phyloP scores from a whole-genome alignment of 148 eudicot genomes.

The Pouteria glomerata region DNA sequence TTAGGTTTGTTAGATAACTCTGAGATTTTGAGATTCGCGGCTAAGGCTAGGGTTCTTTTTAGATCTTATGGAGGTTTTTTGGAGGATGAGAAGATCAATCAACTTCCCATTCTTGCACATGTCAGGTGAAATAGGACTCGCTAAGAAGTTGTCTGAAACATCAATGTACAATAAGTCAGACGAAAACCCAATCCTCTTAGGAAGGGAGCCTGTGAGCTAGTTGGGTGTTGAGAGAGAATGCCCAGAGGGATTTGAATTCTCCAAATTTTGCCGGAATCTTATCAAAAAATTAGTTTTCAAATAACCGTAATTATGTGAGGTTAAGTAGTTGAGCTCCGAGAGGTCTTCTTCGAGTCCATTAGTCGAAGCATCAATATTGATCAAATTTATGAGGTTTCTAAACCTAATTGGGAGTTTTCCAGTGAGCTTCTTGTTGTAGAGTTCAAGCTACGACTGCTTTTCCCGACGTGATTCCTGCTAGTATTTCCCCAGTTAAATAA shows the following conservation, averaged over 20 bases:
- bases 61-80: no score
- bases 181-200: conserved; percentile 31
- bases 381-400: conserved; percentile 26
- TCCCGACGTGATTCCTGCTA: conserved; percentile 23
- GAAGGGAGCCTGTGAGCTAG: conserved; percentile 25
- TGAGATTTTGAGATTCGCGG: no score
- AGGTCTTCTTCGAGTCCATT: conserved; percentile 40
- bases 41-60: no score
- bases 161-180: conserved; percentile 21
- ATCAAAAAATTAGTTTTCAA: conserved; percentile 32
- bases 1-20: no score
- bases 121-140: conserved; percentile 31
- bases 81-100: conserved; percentile 18
- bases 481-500: conserved; percentile 21
- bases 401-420: conserved; percentile 32
- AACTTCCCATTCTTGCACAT: conserved; percentile 36
- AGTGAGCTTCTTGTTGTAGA: conserved; percentile 19
- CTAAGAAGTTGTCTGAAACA: conserved; percentile 23
- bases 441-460: conserved; percentile 30
- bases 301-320: conserved; percentile 26
- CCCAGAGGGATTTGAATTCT: conserved; percentile 22
- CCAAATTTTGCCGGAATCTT: conserved; percentile 34
- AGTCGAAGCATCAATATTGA: conserved; percentile 23
- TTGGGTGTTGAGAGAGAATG: conserved; percentile 28
- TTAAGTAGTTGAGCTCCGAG: conserved; percentile 22